Evolutionary conservation across 371 early-diverging fungal species (phyloP).

Genomic region (Rhizopus arrhizus): DNA sequence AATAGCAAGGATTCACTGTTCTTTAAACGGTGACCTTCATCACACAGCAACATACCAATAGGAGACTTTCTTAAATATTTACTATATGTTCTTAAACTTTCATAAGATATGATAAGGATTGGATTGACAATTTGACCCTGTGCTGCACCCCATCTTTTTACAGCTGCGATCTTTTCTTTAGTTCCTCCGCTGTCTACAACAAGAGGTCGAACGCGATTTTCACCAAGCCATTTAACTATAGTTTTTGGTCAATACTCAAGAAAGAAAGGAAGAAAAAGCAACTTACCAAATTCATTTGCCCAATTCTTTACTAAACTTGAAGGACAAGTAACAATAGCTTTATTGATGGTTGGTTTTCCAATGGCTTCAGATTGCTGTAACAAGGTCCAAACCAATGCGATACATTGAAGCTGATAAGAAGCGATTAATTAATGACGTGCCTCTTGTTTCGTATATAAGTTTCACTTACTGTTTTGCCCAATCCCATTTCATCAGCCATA

Average conservation of each 20-base stretch:
- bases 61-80: constrained; percentile 73
- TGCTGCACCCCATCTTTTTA: constrained; percentile 79
- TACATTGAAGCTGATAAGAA: constrained; percentile 72
- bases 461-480: constrained; percentile 88
- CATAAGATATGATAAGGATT: constrained; percentile 95
- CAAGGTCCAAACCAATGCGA: constrained; percentile 93
- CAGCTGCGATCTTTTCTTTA: constrained; percentile 80
- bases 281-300: constrained; percentile 78
- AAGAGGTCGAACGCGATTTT: constrained; percentile 75
- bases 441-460: constrained; percentile 22
- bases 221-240: constrained; percentile 91
- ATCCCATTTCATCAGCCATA: constrained; percentile 99
- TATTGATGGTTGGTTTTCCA: constrained; percentile 90
- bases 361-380: constrained; percentile 85
- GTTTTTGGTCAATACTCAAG: not conserved
- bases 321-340: constrained; percentile 85
- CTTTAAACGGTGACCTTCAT: constrained; percentile 98
- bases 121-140: constrained; percentile 84
- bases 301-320: constrained; percentile 84
- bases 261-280: not conserved
- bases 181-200: constrained; percentile 86
- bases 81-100: constrained; percentile 85
- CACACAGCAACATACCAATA: constrained; percentile 93
- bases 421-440: not conserved
- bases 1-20: constrained; percentile 90